phyloP scores from a whole-genome alignment of 768 basidiomycete species.

The Psilocybe cyanescens region DNA sequence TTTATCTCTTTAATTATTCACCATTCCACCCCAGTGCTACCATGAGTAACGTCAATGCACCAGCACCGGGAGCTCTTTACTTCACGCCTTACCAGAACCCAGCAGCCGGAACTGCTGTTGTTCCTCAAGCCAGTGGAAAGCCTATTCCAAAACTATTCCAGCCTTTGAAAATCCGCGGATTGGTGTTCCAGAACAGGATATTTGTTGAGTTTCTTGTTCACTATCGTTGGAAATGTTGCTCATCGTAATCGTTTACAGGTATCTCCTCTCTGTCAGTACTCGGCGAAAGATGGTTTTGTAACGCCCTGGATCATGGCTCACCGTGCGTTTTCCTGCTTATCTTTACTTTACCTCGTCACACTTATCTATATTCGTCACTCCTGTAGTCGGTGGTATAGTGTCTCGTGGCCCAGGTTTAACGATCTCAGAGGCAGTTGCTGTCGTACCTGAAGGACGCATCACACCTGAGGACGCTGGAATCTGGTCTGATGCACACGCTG shows the following conservation, averaged over 20 bases:
- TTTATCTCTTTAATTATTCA: too few species aligned
- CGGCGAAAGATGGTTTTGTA: slow-evolving; percentile 52
- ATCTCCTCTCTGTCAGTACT: slow-evolving; percentile 66
- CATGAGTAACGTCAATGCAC: slow-evolving; percentile 38
- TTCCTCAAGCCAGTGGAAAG: slow-evolving; percentile 42
- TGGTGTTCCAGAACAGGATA: slow-evolving; percentile 58
- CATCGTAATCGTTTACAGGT: slow-evolving; percentile 31
- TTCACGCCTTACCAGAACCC: slow-evolving; percentile 51
- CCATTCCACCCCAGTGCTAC: neutral
- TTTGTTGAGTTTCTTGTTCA: slow-evolving; percentile 39
- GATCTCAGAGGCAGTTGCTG: slow-evolving; percentile 66
- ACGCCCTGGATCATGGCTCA: slow-evolving; percentile 65
- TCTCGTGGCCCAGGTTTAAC: slow-evolving; percentile 57
- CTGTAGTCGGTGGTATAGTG: slow-evolving; percentile 53
- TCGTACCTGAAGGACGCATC: slow-evolving; percentile 59
- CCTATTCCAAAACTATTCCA: slow-evolving; percentile 44
- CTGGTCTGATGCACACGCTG: slow-evolving; percentile 54
- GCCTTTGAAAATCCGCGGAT: slow-evolving; percentile 56
- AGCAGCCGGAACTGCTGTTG: slow-evolving; percentile 46
- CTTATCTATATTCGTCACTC: neutral
- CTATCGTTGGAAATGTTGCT: neutral
- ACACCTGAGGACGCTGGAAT: slow-evolving; percentile 63
- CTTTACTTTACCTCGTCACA: slow-evolving; percentile 23
- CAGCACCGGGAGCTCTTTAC: slow-evolving; percentile 46
- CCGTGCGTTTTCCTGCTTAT: slow-evolving; percentile 35